phyloP scores from a whole-genome alignment of 106 monocot genomes.

The Ottelia alismoides region DNA sequence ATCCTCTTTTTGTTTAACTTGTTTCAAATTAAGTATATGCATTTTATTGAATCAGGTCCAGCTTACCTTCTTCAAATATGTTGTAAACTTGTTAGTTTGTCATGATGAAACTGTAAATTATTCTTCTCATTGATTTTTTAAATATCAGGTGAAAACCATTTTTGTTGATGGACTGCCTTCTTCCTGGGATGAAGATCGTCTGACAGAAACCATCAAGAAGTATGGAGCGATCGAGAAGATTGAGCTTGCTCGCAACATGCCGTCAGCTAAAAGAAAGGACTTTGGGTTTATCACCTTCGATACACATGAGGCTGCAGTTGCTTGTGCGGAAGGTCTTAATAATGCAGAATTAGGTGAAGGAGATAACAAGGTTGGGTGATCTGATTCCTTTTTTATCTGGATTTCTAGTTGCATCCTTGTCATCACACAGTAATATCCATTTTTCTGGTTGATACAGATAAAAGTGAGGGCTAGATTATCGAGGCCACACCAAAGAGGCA shows the following conservation, averaged over 20 bases:
- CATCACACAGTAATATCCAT: background rate
- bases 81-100: background rate
- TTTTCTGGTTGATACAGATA: conserved; percentile 33
- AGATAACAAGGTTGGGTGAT: conserved; percentile 61
- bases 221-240: conserved; percentile 82
- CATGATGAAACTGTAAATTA: background rate
- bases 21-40: too few species aligned
- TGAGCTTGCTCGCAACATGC: conserved; percentile 96
- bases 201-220: conserved; percentile 64
- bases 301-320: conserved; percentile 69
- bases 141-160: conserved; percentile 70
- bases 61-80: background rate
- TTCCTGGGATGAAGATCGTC: conserved; percentile 86
- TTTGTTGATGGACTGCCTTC: conserved; percentile 86
- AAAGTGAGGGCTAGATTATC: conserved; percentile 85
- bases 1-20: too few species aligned
- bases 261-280: conserved; percentile 82
- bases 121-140: background rate
- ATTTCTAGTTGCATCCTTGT: background rate
- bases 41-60: background rate
- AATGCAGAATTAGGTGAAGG: conserved; percentile 79
- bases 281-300: conserved; percentile 98
- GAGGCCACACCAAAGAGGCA: conserved; percentile 61
- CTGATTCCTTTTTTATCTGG: background rate
- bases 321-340: conserved; percentile 81